Base-by-base conservation (phyloP, 495 filamentous ascomycete species). In the Amniculicola lignicola region DNA sequence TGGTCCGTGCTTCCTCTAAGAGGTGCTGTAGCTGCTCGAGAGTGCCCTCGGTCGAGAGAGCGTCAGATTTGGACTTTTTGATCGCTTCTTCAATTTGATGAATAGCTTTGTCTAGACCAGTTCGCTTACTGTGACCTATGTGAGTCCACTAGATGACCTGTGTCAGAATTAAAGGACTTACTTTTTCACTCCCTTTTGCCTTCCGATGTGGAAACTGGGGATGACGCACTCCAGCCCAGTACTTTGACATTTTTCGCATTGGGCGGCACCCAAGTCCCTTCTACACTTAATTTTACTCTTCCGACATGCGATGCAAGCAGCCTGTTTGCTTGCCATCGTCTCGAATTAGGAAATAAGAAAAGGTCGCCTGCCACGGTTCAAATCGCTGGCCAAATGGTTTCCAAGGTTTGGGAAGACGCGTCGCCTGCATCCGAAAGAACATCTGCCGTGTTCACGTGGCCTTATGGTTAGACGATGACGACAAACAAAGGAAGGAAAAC, bases 101-200 rank as follows among this genome's bases (percentile, higher is more conserved):
- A 22, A 88, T 75, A 0, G 85, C 84, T 67, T 86, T 88, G 51
- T 87, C 84, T 45, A 88, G 67, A 0, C 85, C 85, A 28, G 81
- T 85, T 22, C 85, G 82, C 66, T 88, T 88, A 66, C 85, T 88
- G 57, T 9, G 46, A 55, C 18, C 53, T 18, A 19, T n/a, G 50
- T 25, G 22, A 39, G 21, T 37, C n/a, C 9, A 7, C 2, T 15
- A 15, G 16, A 54, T 29, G 61, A n/a, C n/a, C n/a, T n/a, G n/a
- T n/a, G n/a, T n/a, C 48, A 64, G 36, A 39, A 23, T 39, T 19
- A 29, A 16, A 19, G 29, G 27, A 67, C 79, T 73, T 66, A 83
- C 84, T 88, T 88, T 64, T 87, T 86, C 37, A 87, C 82, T 2
- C 85, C 85, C 66, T 87, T 87, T 53, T 86, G 83, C 51, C 85